Evolutionary conservation across 1,139 yeast species (phyloP).

Genomic region (Blastobotrys aristatus): DNA sequence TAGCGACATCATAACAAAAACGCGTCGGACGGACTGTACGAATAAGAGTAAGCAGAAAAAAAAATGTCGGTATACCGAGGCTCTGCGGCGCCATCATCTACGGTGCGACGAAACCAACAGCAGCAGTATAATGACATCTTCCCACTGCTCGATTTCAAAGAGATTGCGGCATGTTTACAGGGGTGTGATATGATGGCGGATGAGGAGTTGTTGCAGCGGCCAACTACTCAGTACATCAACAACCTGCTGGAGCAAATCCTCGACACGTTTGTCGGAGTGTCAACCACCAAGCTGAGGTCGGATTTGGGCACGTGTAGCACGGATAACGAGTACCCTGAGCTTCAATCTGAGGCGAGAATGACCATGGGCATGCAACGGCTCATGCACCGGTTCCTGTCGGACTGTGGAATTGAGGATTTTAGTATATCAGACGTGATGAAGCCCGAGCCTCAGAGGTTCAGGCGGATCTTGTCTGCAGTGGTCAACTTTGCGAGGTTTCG

Average conservation of each 20-base stretch:
- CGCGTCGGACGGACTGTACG: too few relatives aligned
- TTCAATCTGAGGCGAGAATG: constrained; percentile 36
- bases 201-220: constrained; percentile 60
- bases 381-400: constrained; percentile 57
- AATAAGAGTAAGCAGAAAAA: not conserved
- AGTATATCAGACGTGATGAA: constrained; percentile 60
- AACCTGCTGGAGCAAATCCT: constrained; percentile 65
- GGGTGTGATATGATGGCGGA: constrained; percentile 32
- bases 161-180: constrained; percentile 60
- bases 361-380: constrained; percentile 52
- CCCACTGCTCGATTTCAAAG: constrained; percentile 63
- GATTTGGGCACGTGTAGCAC: constrained; percentile 26
- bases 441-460: constrained; percentile 65
- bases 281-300: constrained; percentile 43
- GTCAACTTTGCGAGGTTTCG: constrained; percentile 82
- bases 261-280: constrained; percentile 62
- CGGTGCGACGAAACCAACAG: constrained; percentile 17
- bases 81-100: constrained; percentile 19
- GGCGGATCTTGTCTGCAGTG: constrained; percentile 72
- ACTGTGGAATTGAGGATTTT: constrained; percentile 76
- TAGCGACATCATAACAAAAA: not conserved
- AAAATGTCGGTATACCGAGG: constrained; percentile 15
- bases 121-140: constrained; percentile 39
- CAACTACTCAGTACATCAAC: constrained; percentile 59
- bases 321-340: constrained; percentile 28